Percentiles rank a stretch among this genome's conserved stretches.
Conservation (phyloP, 805 yeast genomes). For the Priceomyces medius region DNA sequence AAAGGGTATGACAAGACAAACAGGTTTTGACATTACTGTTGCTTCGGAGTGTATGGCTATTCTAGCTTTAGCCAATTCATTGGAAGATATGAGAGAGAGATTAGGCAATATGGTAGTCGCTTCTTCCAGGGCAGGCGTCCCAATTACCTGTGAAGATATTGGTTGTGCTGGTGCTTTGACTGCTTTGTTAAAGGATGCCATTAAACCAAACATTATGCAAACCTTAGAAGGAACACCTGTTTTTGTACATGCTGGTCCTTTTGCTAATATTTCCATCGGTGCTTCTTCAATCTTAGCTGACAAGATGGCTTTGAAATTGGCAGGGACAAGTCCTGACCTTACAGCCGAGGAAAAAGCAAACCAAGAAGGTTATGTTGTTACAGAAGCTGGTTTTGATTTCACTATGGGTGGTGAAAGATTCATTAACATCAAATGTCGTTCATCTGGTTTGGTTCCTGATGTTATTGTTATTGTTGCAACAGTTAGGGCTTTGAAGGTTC, state of each 20-base stretch:
- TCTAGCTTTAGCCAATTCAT: conserved; percentile 67
- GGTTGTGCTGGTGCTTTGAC: conserved; percentile 87
- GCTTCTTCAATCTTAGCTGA: conserved; percentile 84
- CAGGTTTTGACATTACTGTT: conserved; percentile 83
- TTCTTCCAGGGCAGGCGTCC: conserved; percentile 63
- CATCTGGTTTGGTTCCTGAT: conserved; percentile 78
- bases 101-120: conserved; percentile 77
- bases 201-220: conserved; percentile 85
- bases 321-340: conserved; percentile 58
- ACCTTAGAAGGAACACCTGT: conserved; percentile 88
- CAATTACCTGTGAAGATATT: conserved; percentile 79
- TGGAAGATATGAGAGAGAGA: conserved; percentile 70
- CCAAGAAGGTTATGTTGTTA: conserved; percentile 72
- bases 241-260: conserved; percentile 85
- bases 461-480: conserved; percentile 81
- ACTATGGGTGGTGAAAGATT: conserved; percentile 92
- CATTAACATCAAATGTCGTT: conserved; percentile 76
- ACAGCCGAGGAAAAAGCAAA: conserved; percentile 42
- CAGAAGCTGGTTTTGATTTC: conserved; percentile 88
- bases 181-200: conserved; percentile 76
- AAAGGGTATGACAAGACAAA: conserved; percentile 65
- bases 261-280: conserved; percentile 85
- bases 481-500: conserved; percentile 78
- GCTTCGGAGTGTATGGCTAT: conserved; percentile 89
- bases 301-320: conserved; percentile 74